Conservation (phyloP, 2,329 filamentous ascomycete species). For the Fusarium sp. region DNA sequence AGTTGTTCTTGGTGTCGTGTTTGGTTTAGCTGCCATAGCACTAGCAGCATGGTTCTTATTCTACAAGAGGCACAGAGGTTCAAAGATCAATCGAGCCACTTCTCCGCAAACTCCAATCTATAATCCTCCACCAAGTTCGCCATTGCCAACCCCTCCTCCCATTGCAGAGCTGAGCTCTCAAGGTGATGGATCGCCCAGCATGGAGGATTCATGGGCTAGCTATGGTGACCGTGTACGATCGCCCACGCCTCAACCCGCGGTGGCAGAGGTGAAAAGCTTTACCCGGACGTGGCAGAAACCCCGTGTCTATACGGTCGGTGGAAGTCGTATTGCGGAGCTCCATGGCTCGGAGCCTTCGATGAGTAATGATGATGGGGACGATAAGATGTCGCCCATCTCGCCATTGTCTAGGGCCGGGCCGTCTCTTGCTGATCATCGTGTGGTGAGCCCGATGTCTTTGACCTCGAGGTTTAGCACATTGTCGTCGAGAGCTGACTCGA, state of each 20-base stretch:
- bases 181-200: slow-evolving; percentile 7
- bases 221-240: slow-evolving; percentile 39
- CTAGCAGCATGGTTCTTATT: slow-evolving; percentile 28
- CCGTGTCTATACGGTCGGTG: slow-evolving; percentile 38
- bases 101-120: slow-evolving; percentile 1
- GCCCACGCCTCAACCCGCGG: slow-evolving; percentile 43
- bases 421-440: background rate
- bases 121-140: slow-evolving; percentile 5
- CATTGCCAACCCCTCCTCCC: background rate
- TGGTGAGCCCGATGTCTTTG: slow-evolving; percentile 21
- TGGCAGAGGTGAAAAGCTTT: slow-evolving; percentile 43
- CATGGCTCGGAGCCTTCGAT: slow-evolving; percentile 3
- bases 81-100: background rate
- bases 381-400: slow-evolving; percentile 14
- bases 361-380: background rate
- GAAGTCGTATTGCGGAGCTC: slow-evolving; percentile 15
- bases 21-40: slow-evolving; percentile 4
- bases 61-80: slow-evolving; percentile 7
- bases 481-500: slow-evolving; percentile 8
- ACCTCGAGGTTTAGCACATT: slow-evolving; percentile 19
- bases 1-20: slow-evolving; percentile 29
- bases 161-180: slow-evolving; percentile 14
- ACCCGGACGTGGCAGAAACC: slow-evolving; percentile 42
- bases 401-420: slow-evolving; percentile 10
- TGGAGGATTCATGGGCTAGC: slow-evolving; percentile 32